phyloP scores from a whole-genome alignment of 208 protist species.

The Lotmaria passim region DNA sequence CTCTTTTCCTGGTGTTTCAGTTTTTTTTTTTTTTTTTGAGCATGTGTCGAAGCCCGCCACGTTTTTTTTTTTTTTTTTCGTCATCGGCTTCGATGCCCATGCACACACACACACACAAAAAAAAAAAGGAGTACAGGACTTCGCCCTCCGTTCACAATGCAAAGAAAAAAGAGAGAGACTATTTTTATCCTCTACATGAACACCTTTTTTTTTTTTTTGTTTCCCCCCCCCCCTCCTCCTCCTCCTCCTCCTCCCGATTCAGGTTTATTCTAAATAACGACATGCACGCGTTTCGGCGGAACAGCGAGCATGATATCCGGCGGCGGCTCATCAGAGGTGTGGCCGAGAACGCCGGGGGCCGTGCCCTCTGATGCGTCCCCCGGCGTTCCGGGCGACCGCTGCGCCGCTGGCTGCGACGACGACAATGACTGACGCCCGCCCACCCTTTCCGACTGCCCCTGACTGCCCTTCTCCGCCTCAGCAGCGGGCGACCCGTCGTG shows the following conservation, averaged over 20 bases:
- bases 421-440: not conserved
- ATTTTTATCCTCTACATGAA: no score
- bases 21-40: not conserved
- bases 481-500: not conserved
- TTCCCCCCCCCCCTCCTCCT: not conserved
- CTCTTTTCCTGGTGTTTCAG: not conserved
- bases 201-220: no score
- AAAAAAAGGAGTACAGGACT: not conserved
- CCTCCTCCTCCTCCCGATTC: not conserved
- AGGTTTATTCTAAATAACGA: constrained; percentile 7
- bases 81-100: not conserved
- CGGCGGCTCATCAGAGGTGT: constrained; percentile 32
- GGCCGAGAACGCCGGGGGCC: not conserved
- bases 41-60: no score
- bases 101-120: constrained; percentile 11
- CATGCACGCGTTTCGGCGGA: constrained; percentile 26
- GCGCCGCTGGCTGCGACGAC: not conserved
- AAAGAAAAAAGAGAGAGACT: no score
- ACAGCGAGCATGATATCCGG: constrained; percentile 33
- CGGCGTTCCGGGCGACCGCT: not conserved
- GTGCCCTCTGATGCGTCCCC: not conserved
- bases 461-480: not conserved
- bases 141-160: not conserved
- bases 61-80: no score
- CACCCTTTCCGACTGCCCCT: not conserved